Conservation (phyloP, 371 early-diverging fungal genomes). For the Actinomucor elegans region DNA sequence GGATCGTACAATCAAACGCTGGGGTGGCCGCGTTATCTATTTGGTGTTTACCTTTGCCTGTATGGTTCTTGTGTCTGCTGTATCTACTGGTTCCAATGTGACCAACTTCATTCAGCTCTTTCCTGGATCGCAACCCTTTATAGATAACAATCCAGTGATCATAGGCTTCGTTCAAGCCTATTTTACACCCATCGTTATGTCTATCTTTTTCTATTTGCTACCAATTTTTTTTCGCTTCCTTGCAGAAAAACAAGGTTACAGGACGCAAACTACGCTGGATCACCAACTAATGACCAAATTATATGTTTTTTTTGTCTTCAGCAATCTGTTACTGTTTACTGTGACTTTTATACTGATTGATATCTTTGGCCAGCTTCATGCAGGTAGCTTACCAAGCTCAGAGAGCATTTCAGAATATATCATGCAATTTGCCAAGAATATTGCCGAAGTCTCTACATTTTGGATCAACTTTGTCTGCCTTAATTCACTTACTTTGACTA, state of each 20-base stretch:
- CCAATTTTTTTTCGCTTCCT: conserved; percentile 69
- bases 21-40: conserved; percentile 59
- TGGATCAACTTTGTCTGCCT: conserved; percentile 77
- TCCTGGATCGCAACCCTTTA: conserved; percentile 53
- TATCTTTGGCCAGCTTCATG: conserved; percentile 53
- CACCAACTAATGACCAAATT: conserved; percentile 75
- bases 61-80: conserved; percentile 65
- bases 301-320: conserved; percentile 76
- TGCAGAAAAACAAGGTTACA: conserved; percentile 76
- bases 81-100: conserved; percentile 67
- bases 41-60: conserved; percentile 66
- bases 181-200: conserved; percentile 71
- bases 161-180: conserved; percentile 69
- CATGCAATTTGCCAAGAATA: conserved; percentile 40
- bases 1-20: conserved; percentile 51
- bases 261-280: conserved; percentile 73
- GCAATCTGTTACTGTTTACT: conserved; percentile 69
- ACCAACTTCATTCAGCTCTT: conserved; percentile 56
- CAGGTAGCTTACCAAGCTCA: conserved; percentile 39
- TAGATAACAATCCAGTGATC: conserved; percentile 47
- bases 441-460: conserved; percentile 53
- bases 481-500: conserved; percentile 51
- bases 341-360: conserved; percentile 59
- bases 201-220: conserved; percentile 67
- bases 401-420: conserved; percentile 23